Evolutionary conservation across 1,284 basidiomycete genomes (phyloP).

Genomic region (Amylostereum chailletii): DNA sequence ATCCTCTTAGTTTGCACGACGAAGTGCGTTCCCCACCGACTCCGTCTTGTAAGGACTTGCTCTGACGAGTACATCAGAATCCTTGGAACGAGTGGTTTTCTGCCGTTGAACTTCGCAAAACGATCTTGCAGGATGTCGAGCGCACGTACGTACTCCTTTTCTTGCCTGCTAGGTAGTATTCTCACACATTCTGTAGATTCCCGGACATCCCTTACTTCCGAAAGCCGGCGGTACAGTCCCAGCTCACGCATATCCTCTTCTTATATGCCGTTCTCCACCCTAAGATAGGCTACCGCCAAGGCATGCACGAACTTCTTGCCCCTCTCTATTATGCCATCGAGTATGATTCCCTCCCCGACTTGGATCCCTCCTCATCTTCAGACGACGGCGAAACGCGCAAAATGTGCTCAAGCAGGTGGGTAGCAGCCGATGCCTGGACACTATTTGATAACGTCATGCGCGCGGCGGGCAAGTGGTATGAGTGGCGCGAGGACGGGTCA

Average conservation of each 20-base stretch:
- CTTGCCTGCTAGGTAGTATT: not conserved
- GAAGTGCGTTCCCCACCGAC: constrained; percentile 39
- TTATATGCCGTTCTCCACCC: constrained; percentile 71
- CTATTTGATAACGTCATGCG: constrained; percentile 78
- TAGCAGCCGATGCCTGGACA: constrained; percentile 79
- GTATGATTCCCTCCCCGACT: constrained; percentile 62
- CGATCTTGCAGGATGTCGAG: constrained; percentile 87
- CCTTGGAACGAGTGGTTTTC: constrained; percentile 92
- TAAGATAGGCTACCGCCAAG: constrained; percentile 84
- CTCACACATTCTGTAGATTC: constrained; percentile 42
- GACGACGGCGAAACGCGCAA: constrained; percentile 37
- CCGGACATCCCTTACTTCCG: constrained; percentile 89
- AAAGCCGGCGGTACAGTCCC: constrained; percentile 60
- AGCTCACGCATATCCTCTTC: constrained; percentile 80
- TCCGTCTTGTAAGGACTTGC: constrained; percentile 1
- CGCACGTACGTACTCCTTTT: constrained; percentile 55
- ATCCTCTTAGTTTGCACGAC: constrained; percentile 80
- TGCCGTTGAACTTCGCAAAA: constrained; percentile 77
- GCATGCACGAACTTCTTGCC: constrained; percentile 93
- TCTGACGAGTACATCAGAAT: constrained; percentile 39
- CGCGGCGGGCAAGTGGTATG: constrained; percentile 75
- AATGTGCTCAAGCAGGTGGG: constrained; percentile 57
- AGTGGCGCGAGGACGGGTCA: constrained; percentile 63
- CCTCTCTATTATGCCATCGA: constrained; percentile 77
- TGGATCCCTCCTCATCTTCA: constrained; percentile 11